phyloP scores from a whole-genome alignment of 1,139 yeast species.

The Blastobotrys illinoisensis region DNA sequence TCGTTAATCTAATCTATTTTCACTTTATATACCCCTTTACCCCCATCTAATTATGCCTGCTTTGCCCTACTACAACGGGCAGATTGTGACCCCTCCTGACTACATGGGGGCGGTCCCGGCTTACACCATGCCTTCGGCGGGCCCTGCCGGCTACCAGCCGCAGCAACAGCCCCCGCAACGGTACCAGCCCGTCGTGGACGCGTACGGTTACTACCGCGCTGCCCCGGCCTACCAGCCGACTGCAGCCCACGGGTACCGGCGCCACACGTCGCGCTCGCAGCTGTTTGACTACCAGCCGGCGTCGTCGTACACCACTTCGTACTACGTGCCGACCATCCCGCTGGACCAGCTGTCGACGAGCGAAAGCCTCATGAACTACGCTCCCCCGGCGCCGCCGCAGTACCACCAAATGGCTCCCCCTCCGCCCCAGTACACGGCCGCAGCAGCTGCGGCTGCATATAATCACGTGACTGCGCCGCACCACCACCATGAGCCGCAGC shows the following conservation, averaged over 20 bases:
- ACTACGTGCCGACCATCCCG: slow-evolving; percentile 23
- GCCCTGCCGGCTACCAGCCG: slow-evolving; percentile 6
- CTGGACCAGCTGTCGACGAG: slow-evolving; percentile 17
- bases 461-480: neutral
- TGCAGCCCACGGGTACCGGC: slow-evolving; percentile 6
- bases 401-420: slow-evolving; percentile 6
- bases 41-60: slow-evolving; percentile 19
- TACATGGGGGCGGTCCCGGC: slow-evolving; percentile 12
- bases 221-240: slow-evolving; percentile 11
- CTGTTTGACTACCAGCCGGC: slow-evolving; percentile 10
- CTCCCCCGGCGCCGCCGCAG: slow-evolving; percentile 10
- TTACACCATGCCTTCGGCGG: slow-evolving; percentile 13
- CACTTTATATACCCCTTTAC: neutral
- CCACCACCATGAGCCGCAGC: slow-evolving; percentile 16
- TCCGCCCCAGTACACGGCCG: slow-evolving; percentile 2
- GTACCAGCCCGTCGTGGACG: slow-evolving; percentile 7
- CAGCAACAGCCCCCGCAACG: slow-evolving; percentile 10
- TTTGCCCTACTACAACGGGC: slow-evolving; percentile 22
- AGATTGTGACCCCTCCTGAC: slow-evolving; percentile 23
- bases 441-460: slow-evolving; percentile 10
- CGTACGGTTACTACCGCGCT: slow-evolving; percentile 9
- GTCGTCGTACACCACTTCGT: slow-evolving; percentile 25
- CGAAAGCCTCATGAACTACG: neutral
- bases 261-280: slow-evolving; percentile 11
- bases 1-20: slow-evolving; percentile 11